Percentiles rank a stretch among this genome's conserved stretches.
phyloP scores from a whole-genome alignment of 257 asterid genomes.

The Ocimum tenuiflorum region DNA sequence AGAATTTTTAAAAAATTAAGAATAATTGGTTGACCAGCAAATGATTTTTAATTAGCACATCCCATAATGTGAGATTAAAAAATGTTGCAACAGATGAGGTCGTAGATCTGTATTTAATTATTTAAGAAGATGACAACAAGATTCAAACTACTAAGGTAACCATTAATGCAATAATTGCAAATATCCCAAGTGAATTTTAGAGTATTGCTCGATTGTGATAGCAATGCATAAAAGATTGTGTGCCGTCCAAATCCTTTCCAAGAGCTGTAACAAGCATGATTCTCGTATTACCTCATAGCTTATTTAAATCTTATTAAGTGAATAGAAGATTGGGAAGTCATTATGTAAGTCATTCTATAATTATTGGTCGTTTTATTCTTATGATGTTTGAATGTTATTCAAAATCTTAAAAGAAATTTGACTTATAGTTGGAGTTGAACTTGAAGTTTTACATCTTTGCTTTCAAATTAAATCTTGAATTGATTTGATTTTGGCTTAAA shows the following conservation, averaged over 20 bases:
- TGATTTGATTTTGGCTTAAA: no score
- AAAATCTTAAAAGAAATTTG: no score
- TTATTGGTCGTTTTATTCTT: no score
- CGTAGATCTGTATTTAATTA: conserved; percentile 18
- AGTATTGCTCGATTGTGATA: conserved; percentile 7
- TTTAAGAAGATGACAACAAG: conserved; percentile 29
- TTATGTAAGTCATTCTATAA: no score
- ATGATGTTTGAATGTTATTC: no score
- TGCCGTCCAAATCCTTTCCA: conserved; percentile 40
- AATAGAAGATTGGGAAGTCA: no score
- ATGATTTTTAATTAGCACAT: conserved; percentile 2
- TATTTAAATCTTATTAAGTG: no score
- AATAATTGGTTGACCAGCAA: conserved; percentile 28
- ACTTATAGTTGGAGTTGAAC: no score
- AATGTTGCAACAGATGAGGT: conserved; percentile 15
- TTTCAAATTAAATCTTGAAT: no score
- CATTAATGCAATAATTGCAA: not conserved
- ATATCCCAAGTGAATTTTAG: no score
- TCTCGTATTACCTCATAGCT: no score
- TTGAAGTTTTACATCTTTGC: no score
- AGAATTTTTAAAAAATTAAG: not conserved
- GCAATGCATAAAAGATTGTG: conserved; percentile 21
- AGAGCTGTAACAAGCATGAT: conserved; percentile 12
- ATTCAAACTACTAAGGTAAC: conserved; percentile 23
- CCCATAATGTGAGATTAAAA: conserved; percentile 13